Conservation (phyloP, 164 flowering plant genomes). For the Piper betle region DNA sequence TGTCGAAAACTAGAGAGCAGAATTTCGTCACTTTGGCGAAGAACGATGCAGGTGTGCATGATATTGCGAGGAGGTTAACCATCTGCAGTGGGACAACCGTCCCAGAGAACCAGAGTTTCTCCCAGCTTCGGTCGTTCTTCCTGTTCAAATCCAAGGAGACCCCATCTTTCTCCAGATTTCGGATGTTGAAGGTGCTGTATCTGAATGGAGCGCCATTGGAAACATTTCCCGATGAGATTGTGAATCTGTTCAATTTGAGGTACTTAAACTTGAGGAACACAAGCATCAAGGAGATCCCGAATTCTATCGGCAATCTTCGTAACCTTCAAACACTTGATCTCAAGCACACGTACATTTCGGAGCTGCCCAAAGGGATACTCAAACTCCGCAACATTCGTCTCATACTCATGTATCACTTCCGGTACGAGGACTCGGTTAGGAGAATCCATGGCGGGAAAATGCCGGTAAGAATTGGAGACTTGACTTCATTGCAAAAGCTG, state of each 20-base stretch:
- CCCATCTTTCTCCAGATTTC: not conserved
- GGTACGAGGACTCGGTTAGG: not conserved
- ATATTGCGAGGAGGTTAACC: not conserved
- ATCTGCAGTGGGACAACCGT: not conserved
- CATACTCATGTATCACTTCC: not conserved
- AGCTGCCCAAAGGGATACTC: not conserved
- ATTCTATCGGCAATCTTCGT: not conserved
- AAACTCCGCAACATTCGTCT: not conserved
- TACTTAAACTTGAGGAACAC: not conserved
- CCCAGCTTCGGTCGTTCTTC: not conserved
- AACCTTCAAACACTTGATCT: not conserved
- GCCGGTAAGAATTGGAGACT: not conserved
- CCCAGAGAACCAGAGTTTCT: not conserved
- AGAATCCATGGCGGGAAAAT: not conserved
- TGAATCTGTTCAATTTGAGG: not conserved
- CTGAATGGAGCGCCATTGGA: not conserved
- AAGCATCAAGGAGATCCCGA: not conserved
- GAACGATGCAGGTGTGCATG: not conserved
- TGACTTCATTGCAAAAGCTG: constrained; percentile 1
- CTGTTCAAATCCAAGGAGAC: not conserved
- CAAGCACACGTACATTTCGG: not conserved
- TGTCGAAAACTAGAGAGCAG: not conserved
- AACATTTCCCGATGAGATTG: not conserved
- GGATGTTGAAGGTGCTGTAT: not conserved
- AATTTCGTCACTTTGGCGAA: not conserved